These are phyloP conservation scores for Stereocaulon alpinum DNA, from an alignment of 495 filamentous ascomycete genomes.

Conservation along the genomic window DNA sequence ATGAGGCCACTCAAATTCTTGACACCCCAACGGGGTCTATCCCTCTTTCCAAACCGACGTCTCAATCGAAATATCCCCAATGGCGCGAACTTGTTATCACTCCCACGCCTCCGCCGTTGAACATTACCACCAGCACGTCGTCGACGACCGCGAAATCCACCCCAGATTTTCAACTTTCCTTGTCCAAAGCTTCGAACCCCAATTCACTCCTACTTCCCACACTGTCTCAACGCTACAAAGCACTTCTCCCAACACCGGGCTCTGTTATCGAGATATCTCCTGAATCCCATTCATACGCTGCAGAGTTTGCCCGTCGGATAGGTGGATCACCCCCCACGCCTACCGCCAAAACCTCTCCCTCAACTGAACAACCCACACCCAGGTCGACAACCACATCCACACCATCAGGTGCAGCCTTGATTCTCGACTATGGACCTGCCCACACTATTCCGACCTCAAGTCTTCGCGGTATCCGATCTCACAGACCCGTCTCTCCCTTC, in stretches of 20 bases:
- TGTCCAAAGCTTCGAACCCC: constrained; percentile 61
- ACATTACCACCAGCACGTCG: constrained; percentile 25
- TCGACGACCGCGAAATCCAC: constrained; percentile 37
- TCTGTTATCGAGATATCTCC: constrained; percentile 82
- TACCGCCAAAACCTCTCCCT: constrained; percentile 16
- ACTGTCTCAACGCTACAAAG: constrained; percentile 69
- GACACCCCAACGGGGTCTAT: constrained; percentile 38
- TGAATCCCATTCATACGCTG: constrained; percentile 64
- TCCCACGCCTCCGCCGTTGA: constrained; percentile 37
- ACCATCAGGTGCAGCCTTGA: constrained; percentile 74
- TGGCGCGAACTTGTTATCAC: constrained; percentile 88
- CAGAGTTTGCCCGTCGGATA: constrained; percentile 74
- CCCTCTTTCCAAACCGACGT: constrained; percentile 35
- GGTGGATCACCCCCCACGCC: constrained; percentile 50
- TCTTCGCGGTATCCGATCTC: constrained; percentile 71
- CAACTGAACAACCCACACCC: constrained; percentile 8
- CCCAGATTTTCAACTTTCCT: constrained; percentile 76
- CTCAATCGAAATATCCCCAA: constrained; percentile 44
- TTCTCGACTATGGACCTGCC: constrained; percentile 85
- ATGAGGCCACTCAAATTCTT: constrained; percentile 33
- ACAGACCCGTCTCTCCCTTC: constrained; percentile 67
- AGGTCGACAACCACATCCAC: constrained; percentile 27
- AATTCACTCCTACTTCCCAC: constrained; percentile 77
- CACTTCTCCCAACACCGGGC: constrained; percentile 50
- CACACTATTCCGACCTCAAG: constrained; percentile 74